These are phyloP conservation scores for Tuber brumale DNA, from an alignment of 495 filamentous ascomycete genomes.

Conservation along the genomic window DNA sequence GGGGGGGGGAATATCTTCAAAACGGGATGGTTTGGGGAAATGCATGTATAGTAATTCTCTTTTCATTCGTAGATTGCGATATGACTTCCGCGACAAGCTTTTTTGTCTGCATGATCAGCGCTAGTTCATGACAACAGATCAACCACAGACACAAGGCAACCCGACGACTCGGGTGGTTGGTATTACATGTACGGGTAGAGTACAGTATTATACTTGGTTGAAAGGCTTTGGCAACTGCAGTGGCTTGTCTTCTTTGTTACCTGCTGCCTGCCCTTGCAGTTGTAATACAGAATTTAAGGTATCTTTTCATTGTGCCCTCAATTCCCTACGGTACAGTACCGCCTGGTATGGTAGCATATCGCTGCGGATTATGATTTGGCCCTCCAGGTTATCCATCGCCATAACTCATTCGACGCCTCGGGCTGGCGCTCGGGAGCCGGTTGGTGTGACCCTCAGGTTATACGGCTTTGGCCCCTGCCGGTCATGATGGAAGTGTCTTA, in stretches of 20 bases:
- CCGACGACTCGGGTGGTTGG: neutral
- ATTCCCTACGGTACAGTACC: neutral
- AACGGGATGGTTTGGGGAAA: neutral
- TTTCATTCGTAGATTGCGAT: neutral
- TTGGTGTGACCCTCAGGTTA: neutral
- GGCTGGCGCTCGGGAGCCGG: neutral
- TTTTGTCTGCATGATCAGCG: neutral
- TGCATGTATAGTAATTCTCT: neutral
- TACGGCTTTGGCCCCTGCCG: neutral
- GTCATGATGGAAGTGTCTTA: neutral
- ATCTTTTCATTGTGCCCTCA: neutral
- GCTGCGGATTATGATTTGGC: neutral
- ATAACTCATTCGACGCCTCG: neutral
- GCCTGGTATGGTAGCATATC: neutral
- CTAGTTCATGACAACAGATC: neutral
- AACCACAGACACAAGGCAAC: neutral
- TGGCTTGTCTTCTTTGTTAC: neutral
- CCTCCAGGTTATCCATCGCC: neutral
- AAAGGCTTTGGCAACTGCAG: neutral
- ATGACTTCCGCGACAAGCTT: neutral
- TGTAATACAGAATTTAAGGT: neutral
- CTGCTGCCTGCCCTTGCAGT: neutral
- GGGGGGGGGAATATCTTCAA: neutral
- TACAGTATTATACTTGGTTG: neutral
- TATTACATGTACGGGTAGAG: neutral